These are phyloP conservation scores for Starmerella asiatica DNA, from an alignment of 805 yeast species.

Conservation along the genomic window DNA sequence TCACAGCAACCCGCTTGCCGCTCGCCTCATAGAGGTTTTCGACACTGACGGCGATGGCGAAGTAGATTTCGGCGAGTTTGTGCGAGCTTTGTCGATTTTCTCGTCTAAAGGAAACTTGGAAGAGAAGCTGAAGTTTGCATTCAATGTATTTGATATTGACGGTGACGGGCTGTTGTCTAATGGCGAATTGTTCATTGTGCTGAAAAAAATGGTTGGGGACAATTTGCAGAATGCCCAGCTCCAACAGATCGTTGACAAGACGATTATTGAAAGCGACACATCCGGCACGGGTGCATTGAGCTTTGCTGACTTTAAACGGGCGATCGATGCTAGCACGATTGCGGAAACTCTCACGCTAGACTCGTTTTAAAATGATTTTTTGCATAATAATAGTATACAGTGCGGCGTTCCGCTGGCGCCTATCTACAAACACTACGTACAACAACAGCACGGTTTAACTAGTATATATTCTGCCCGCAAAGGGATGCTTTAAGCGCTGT, in stretches of 20 bases:
- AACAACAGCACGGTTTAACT: too few species aligned
- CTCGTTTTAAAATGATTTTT: constrained; percentile 20
- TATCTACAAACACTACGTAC: too few species aligned
- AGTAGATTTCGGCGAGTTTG: constrained; percentile 90
- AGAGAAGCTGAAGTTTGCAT: constrained; percentile 79
- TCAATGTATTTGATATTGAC: constrained; percentile 89
- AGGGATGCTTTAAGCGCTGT: too few species aligned
- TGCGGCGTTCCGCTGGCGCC: too few species aligned
- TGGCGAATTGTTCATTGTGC: constrained; percentile 82
- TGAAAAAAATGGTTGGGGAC: constrained; percentile 94
- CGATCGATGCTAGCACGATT: constrained; percentile 29
- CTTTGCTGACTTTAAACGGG: constrained; percentile 68
- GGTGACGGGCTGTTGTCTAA: constrained; percentile 89
- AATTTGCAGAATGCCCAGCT: constrained; percentile 74
- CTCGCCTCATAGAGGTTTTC: constrained; percentile 82
- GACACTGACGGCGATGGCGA: constrained; percentile 88
- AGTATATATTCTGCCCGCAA: too few species aligned
- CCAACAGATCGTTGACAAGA: constrained; percentile 94
- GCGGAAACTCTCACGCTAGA: constrained; percentile 28
- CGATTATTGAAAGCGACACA: constrained; percentile 80
- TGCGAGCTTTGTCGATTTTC: constrained; percentile 73
- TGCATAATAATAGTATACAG: not conserved
- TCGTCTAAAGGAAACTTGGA: constrained; percentile 68
- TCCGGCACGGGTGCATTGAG: constrained; percentile 80
- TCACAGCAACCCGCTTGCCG: constrained; percentile 75